Evolutionary conservation across 1,139 yeast species (phyloP).

Genomic region (Dujonia santamariae): DNA sequence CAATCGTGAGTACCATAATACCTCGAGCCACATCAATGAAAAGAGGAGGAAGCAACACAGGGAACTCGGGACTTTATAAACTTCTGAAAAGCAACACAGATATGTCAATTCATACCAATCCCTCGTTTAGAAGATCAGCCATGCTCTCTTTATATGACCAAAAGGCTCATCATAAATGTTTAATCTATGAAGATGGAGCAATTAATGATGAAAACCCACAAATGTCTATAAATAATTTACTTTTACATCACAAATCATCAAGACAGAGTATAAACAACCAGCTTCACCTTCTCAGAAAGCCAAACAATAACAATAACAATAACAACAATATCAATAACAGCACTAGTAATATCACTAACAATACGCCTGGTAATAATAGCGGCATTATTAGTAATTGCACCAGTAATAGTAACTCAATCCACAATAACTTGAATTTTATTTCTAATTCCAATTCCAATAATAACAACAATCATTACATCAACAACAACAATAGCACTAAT

Average conservation of each 20-base stretch:
- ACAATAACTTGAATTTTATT: slow-evolving; percentile 3
- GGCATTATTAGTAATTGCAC: slow-evolving; percentile 1
- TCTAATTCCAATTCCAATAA: not conserved
- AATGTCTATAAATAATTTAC: slow-evolving; percentile 36
- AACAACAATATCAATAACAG: too few species aligned
- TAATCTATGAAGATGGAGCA: slow-evolving; percentile 26
- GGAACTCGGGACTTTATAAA: slow-evolving; percentile 13
- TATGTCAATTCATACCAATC: slow-evolving; percentile 44
- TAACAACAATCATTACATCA: too few species aligned
- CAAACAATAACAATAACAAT: slow-evolving; percentile 5
- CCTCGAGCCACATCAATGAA: slow-evolving; percentile 5
- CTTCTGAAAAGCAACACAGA: slow-evolving; percentile 36
- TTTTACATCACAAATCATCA: slow-evolving; percentile 42
- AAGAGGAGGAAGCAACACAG: too few species aligned
- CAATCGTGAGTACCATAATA: slow-evolving; percentile 23
- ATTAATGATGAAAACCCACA: slow-evolving; percentile 36
- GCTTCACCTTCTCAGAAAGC: slow-evolving; percentile 22
- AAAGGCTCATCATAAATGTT: slow-evolving; percentile 32
- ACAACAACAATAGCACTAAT: too few species aligned
- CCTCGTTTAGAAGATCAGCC: slow-evolving; percentile 53
- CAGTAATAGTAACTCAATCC: slow-evolving; percentile 7
- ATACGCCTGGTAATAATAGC: too few species aligned
- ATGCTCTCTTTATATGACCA: slow-evolving; percentile 52
- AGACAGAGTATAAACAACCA: slow-evolving; percentile 33
- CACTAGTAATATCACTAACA: too few species aligned